Evolutionary conservation across 2,329 filamentous ascomycete species (phyloP), one percentile per base, ranked within the genome.

Genomic region (Apiospora arundinis): DNA sequence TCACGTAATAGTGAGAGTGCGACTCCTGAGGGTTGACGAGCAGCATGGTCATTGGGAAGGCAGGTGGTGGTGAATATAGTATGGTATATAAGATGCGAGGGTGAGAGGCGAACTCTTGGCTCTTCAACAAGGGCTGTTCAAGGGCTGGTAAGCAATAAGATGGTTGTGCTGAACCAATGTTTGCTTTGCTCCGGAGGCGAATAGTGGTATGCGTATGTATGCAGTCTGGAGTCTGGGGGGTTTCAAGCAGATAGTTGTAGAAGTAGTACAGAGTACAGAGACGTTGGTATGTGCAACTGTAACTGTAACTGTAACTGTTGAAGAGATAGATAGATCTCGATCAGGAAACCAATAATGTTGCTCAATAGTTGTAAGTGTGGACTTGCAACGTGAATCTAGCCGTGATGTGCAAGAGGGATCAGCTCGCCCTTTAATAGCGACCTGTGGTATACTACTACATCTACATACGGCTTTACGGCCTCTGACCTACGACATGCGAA

Each of bases 11-110:
- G 71, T 73, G 68, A 69, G 72, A 68, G 67, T 72, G 66, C 40
- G 69, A 65, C n/a, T 72, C 68, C 42, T 70, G 67, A 65, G 70
- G 69, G 56, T 72, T 73, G 68, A 72, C 72, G 48, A 72, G 70
- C 70, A 74, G 68, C 71, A 71, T 74, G 56, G 73, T 74, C 73
- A 74, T 74, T 71, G 49, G 66, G 68, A 67, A 71, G 46, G 37
- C 60, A 63, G 56, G 56, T 63, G 40, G 14, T n/a, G 9, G 42
- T 45, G 42, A 45, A n/a, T 63, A 40, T 63, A 28, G 28, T 63
- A 63, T 63, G 52, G 28, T 63, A 63, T 63, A 63, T 63, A 63
- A 63, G 7, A 23, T 63, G 32, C 56, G 56, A 40, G 56, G n/a
- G 11, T n/a, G 56, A 3, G 56, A 63, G 56, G 56, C 56, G 56